Base-by-base conservation (phyloP, 2,329 filamentous ascomycete species). In the Fusarium piperis region DNA sequence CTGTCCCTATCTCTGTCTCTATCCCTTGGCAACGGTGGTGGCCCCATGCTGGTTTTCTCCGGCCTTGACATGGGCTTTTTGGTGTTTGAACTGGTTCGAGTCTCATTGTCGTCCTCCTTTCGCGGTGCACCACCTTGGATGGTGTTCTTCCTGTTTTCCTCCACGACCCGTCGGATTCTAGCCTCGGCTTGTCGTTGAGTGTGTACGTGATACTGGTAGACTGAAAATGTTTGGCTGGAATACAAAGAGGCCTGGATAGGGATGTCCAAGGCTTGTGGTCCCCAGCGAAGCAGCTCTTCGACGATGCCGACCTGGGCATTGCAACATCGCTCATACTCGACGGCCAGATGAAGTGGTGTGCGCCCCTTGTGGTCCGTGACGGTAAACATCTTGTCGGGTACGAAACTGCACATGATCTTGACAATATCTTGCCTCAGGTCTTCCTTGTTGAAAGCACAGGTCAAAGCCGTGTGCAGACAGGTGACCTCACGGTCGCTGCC, bases 321-420 rank as follows among this genome's bases (percentile, higher is more conserved):
- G 26, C 62, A 64, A 18, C 62, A 59, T 18, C 55, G 32, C 4
- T 59, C 62, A 44, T 64, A 64, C 4, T 64, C 62, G 12, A 64
- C 62, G 16, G 62, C 62, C 7, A 64, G 35, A 36, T 64, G 62
- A 4, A 64, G 41, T 10, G 62, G 62, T 4, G 62, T 64, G 18
- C 62, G 55, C 13, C 55, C 44, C 16, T 18, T 39, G 33, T n/a
- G 13, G n/a, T 64, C 62, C 4, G 6, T 59, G 8, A 44, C 35
- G 6, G 55, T 53, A n/a, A 64, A 64, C 62, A 64, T 64, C 44
- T 46, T 52, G 6, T 64, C 44, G 4, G 62, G 62, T 2, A 53
- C 62, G 15, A 64, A 64, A 15, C 33, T 44, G 55, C 62, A 64
- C n/a, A 64, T 52, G 35, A 32, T 26, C 15, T 59, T 64, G 44